Base-by-base conservation (phyloP, 306 rosid species). In the Pachyrhizus erosus region DNA sequence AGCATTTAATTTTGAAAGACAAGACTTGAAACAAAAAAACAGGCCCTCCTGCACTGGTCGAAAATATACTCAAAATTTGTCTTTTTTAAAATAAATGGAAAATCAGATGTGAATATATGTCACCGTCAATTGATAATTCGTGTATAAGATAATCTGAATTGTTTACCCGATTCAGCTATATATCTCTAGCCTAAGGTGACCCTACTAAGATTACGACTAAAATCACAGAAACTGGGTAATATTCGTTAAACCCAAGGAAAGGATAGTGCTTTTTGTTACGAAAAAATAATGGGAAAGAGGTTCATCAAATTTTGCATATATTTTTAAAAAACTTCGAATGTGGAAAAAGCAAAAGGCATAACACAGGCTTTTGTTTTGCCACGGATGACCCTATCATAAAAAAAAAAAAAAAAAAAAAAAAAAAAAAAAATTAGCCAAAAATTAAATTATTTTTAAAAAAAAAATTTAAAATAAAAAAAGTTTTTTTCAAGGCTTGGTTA, bases 161-260 rank as follows among this genome's bases (percentile, higher is more conserved):
- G 24, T 43, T 80, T 86, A 66, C 89, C 86, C 78, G 18, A 58
- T 82, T 71, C 70, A 58, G 78, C 69, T 78, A 46, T 67, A 42
- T 73, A 7, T 29, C 62, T 18, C 13, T 21, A 31, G 13, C 51
- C 64, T 60, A 80, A 57, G 70, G 40, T 2, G 17, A 43, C 81
- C 81, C 83, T 58, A 45, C 77, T 31, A 77, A 71, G 73, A 84
- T 79, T 60, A 73, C 74, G 67, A 33, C 84, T 62, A 64, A 29
- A 33, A 45, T 7, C 11, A 29, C 7, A 42, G 17, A 65, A 77
- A 61, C 75, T 17, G n/a, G 34, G 65, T 17, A 43, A 73, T 82
- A 57, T 54, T 64, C 73, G 31, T 12, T 42, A 39, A 12, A 21
- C 45, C 52, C 18, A 77, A 76, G 58, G 80, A 60, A 76, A 58